Base-by-base conservation (phyloP, 1,284 basidiomycete species). In the Ustilago crameri region DNA sequence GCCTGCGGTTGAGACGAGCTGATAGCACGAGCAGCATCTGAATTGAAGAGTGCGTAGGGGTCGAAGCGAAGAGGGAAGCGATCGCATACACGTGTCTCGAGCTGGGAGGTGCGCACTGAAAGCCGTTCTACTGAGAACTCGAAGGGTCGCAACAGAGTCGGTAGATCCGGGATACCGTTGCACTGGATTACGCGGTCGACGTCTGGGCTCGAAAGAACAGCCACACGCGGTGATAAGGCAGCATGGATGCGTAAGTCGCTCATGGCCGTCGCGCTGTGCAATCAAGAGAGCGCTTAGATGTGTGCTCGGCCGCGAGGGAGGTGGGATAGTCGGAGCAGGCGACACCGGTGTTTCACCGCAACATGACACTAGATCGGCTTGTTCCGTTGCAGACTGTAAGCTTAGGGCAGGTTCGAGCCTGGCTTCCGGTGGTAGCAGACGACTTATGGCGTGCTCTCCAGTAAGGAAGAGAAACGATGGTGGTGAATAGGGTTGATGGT, bases 11-110 rank as follows among this genome's bases (percentile, higher is more conserved):
- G 9, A 1, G 47, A 48, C n/a, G 41, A 51, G 53, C 58, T 44
- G 51, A 54, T 44, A 1, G 49, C 49, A 15, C 41, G 43, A 8
- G 66, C 48, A 43, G 44, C 51, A 18, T 64, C 51, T 0, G 54
- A 41, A n/a, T 59, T 58, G 52, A 81, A 82, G 12, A 65, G 42
- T 35, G 62, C 45, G 41, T 78, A 62, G 5, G 62, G 34, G 23
- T 82, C 80, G 47, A 82, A 79, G 20, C 77, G 73, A 14, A 82
- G 67, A 2, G 75, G 74, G 42, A 82, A 82, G 17, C 56, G 57
- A 27, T 75, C 51, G 51, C 68, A 75, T 9, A 59, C 42, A 23
- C 75, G 64, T 9, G 58, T 69, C 50, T 76, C 80, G 4, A 82
- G 74, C 61, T 81, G 78, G 9, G 79, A 76, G 3, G 81, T 82